Base-by-base conservation (phyloP, 2,329 filamentous ascomycete species). In the Scorias spongiosa region DNA sequence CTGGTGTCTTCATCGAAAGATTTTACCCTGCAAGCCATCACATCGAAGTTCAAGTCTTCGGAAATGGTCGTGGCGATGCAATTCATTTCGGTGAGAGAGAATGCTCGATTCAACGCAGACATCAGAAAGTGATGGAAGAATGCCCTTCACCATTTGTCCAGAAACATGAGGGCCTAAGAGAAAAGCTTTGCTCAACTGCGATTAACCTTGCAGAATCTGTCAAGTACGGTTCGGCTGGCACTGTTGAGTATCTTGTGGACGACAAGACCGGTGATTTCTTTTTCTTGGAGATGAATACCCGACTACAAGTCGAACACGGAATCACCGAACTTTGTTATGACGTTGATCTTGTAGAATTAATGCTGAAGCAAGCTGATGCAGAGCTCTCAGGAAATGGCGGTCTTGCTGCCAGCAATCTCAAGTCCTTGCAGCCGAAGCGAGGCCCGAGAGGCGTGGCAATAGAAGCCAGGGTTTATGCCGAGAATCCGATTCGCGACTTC, bases 51-150 rank as follows among this genome's bases (percentile, higher is more conserved):
- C 87, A 94, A 59, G 76, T 94, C 12, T 91, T 94, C 61, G 87
- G 86, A 38, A 87, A 94, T 57, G 78, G 78, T 42, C 71, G 78
- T 52, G 86, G 85, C 1, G 76, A 82, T 57, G 85, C 81, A 12
- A 80, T 93, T 9, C 79, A 82, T n/a, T 75, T 93, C 28, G 85
- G 86, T 15, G 87, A 94, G 65, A 72, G 87, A 44, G 87, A 94
- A 60, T 94, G 87, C 63, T 89, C 83, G 42, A 74, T 94, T 10
- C 87, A 94, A 64, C 69, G 87, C 49, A 69, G 87, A 36, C 86
- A 94, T 58, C 87, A 94, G 60, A 94, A 94, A 66, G 83, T 93
- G 37, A 73, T 94, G 17, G 87, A 94, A 60, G 87, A 94, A 63
- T 87, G 82, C 2, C 87, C 87, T 0, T 85, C 84, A 11, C 85